Percentiles rank a stretch among this genome's conserved stretches.
Evolutionary conservation across 1,284 basidiomycete species (phyloP).

Genomic region (Cystobasidium pallidum): DNA sequence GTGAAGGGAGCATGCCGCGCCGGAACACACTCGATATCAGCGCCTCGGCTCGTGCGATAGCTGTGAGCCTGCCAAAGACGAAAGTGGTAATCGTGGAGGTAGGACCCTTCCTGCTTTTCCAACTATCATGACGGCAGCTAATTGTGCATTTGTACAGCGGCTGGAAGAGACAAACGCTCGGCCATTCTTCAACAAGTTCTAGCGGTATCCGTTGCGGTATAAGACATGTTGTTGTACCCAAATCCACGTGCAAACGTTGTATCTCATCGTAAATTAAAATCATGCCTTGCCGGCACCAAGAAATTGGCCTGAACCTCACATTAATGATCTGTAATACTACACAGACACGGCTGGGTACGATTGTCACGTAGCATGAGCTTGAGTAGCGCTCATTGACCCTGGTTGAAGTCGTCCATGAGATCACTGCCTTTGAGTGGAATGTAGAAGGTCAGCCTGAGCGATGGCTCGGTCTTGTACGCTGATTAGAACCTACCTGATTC

Average conservation of each 20-base stretch:
- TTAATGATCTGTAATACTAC: too few relatives aligned
- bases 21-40: constrained; percentile 19
- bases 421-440: constrained; percentile 1
- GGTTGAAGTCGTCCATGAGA: constrained; percentile 27
- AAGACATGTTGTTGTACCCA: neutral
- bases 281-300: too few relatives aligned
- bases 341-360: too few relatives aligned
- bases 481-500: constrained; percentile 19
- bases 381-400: neutral
- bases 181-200: constrained; percentile 38
- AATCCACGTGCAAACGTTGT: neutral
- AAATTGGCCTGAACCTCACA: too few relatives aligned
- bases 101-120: neutral
- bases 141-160: neutral
- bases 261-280: too few relatives aligned
- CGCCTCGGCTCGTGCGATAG: neutral
- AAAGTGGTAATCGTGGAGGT: constrained; percentile 43
- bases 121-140: neutral
- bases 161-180: constrained; percentile 37
- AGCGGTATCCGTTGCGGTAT: neutral
- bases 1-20: constrained; percentile 1
- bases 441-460: neutral
- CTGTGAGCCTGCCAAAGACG: constrained; percentile 7
- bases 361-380: too few relatives aligned
- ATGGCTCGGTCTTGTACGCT: neutral